These are phyloP conservation scores for Diaporthe sp. DNA, from an alignment of 2,329 filamentous ascomycete genomes.

Conservation along the genomic window DNA sequence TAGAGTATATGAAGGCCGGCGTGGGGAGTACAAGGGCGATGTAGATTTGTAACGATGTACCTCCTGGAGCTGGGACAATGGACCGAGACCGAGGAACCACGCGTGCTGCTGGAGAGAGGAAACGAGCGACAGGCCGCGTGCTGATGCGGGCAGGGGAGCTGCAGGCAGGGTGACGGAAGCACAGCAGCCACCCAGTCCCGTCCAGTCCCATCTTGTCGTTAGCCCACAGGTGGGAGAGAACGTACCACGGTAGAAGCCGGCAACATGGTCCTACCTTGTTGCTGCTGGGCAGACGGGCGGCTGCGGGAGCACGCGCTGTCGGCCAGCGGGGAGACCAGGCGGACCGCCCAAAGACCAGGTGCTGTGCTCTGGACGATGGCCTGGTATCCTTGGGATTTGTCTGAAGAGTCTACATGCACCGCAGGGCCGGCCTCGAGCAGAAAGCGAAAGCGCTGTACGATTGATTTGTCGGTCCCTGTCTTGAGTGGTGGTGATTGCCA, in stretches of 20 bases:
- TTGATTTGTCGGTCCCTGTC: neutral
- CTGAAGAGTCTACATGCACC: neutral
- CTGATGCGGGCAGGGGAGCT: constrained; percentile 17
- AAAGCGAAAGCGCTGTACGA: constrained; percentile 18
- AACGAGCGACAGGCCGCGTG: constrained; percentile 29
- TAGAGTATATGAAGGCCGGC: constrained; percentile 26
- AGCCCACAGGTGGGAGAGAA: constrained; percentile 17
- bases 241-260: constrained; percentile 9
- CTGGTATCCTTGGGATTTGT: neutral
- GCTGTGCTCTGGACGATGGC: constrained; percentile 18
- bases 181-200: constrained; percentile 8
- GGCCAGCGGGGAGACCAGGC: constrained; percentile 26
- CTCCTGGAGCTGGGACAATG: constrained; percentile 1
- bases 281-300: constrained; percentile 29
- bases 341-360: constrained; percentile 20
- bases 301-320: constrained; percentile 31
- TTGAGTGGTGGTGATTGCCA: neutral
- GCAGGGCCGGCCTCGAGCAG: neutral
- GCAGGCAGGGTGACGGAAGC: constrained; percentile 25
- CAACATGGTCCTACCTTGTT: constrained; percentile 21
- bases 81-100: constrained; percentile 32
- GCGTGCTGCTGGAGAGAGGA: constrained; percentile 20
- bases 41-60: neutral
- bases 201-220: neutral
- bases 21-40: constrained; percentile 30